Percentiles rank a stretch among this genome's conserved stretches.
Evolutionary conservation across 148 eudicot species (phyloP).

Genomic region (Silene conica): DNA sequence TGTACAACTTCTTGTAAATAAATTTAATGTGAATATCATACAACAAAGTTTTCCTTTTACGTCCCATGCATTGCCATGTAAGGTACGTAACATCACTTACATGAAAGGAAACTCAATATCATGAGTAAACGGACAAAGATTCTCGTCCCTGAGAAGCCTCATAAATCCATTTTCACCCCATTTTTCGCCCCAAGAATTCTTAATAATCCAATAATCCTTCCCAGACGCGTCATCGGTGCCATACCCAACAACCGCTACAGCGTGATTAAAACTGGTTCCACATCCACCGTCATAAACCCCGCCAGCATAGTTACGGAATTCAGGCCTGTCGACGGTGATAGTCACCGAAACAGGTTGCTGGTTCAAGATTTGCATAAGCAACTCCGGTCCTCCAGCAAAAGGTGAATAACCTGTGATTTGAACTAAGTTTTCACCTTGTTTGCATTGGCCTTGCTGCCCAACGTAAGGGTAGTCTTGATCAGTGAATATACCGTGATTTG

Average conservation of each 20-base stretch:
- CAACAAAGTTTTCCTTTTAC: too few relatives aligned
- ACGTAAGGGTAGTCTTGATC: slow-evolving; percentile 39
- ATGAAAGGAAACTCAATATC: slow-evolving; percentile 21
- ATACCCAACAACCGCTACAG: slow-evolving; percentile 31
- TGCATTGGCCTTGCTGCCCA: slow-evolving; percentile 14
- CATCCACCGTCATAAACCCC: slow-evolving; percentile 30
- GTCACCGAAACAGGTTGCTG: slow-evolving; percentile 30
- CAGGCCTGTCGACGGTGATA: slow-evolving; percentile 8
- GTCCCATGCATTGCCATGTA: too few relatives aligned
- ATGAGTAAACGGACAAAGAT: slow-evolving; percentile 25
- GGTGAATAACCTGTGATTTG: slow-evolving; percentile 10
- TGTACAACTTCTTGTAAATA: too few relatives aligned
- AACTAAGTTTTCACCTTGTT: not conserved
- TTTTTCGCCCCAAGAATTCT: slow-evolving; percentile 36
- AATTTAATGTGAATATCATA: too few relatives aligned
- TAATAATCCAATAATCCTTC: slow-evolving; percentile 30
- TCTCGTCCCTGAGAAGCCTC: slow-evolving; percentile 21
- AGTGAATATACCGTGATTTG: slow-evolving; percentile 33
- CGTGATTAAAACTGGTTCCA: slow-evolving; percentile 22
- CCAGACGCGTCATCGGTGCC: slow-evolving; percentile 12
- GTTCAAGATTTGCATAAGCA: slow-evolving; percentile 27
- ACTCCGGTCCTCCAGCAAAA: slow-evolving; percentile 16
- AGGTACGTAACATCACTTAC: not conserved
- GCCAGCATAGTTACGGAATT: slow-evolving; percentile 10
- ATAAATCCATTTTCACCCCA: slow-evolving; percentile 43